Evolutionary conservation across 768 basidiomycete species (phyloP), one percentile per base, ranked within the genome.

Genomic region (Agaricus blazei): DNA sequence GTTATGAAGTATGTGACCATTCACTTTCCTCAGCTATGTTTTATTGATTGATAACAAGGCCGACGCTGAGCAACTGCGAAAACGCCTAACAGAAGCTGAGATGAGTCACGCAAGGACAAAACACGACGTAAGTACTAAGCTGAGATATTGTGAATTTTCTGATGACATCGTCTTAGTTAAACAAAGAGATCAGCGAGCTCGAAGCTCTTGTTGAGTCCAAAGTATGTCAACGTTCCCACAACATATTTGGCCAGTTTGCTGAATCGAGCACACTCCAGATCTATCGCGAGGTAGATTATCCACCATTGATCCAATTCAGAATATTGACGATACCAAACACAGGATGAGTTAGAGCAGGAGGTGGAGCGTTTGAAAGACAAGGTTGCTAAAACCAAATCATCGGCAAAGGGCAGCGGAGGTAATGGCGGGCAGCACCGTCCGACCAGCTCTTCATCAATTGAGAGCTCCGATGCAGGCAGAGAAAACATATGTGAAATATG

Each of bases 161-260:
- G 26, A n/a, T 52, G 46, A 56, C 43, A 58, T 15, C 48, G 24
- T 58, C 41, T 23, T 60, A 95, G 91, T 79, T 94, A 57, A 88
- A 91, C 70, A 90, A 93, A 63, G 93, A 98, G 72, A 88, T 98
- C 49, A 83, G 86, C 52, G 94, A 98, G 66, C 78, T 98, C 19
- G 96, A 98, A 69, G 80, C 87, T 38, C 76, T 99, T 41, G 85
- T 98, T n/a, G 96, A 99, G 67, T 81, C 90, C 52, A 98, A 97
- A 83, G 92, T 91, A 58, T 54, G 69, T 26, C 42, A 12, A 49
- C 5, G 14, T 34, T n/a, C 7, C 14, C 27, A 19, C 27, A 29
- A 9, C 27, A 38, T 9, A 29, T 9, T 9, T 12, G 28, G 37
- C 36, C 6, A 19, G 29, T 14, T 28, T 48, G 45, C 38, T 55